These are phyloP conservation scores for Mycena kentingensis DNA, from an alignment of 768 basidiomycete genomes.

Conservation along the genomic window DNA sequence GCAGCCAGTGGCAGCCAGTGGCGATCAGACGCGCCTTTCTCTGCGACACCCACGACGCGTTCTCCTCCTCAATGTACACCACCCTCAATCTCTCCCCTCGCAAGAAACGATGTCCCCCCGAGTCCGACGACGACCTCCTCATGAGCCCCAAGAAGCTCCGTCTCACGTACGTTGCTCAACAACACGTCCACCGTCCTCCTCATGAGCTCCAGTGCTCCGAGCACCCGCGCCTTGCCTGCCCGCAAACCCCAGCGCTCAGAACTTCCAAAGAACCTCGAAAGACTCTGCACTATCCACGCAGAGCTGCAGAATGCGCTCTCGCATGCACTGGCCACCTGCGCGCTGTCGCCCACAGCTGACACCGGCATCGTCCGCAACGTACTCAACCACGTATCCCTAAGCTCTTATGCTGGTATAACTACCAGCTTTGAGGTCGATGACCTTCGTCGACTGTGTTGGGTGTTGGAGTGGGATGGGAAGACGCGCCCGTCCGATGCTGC, in stretches of 20 bases:
- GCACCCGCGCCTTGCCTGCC: slow-evolving; percentile 42
- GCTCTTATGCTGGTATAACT: slow-evolving; percentile 66
- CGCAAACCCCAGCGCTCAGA: slow-evolving; percentile 26
- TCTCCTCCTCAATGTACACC: slow-evolving; percentile 55
- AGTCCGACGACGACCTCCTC: slow-evolving; percentile 54
- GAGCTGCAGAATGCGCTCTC: slow-evolving; percentile 82
- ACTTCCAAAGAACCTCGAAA: slow-evolving; percentile 60
- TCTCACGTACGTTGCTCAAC: slow-evolving; percentile 44
- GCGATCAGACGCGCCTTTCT: slow-evolving; percentile 21
- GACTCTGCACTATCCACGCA: slow-evolving; percentile 64
- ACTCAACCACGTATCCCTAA: slow-evolving; percentile 72
- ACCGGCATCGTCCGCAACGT: slow-evolving; percentile 78
- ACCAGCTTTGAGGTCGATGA: slow-evolving; percentile 69
- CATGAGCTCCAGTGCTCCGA: slow-evolving; percentile 33
- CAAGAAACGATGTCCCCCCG: slow-evolving; percentile 63
- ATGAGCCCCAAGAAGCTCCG: slow-evolving; percentile 74
- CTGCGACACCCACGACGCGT: slow-evolving; percentile 22
- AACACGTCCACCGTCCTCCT: slow-evolving; percentile 1
- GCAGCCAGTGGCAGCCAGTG: slow-evolving; percentile 13
- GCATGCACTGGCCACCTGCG: slow-evolving; percentile 81
- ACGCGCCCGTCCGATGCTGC: slow-evolving; percentile 35
- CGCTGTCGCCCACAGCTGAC: slow-evolving; percentile 73
- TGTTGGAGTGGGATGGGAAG: slow-evolving; percentile 85
- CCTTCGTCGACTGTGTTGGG: slow-evolving; percentile 76
- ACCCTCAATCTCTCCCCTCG: slow-evolving; percentile 64